phyloP scores from a whole-genome alignment of 192 early-diverging fungal genomes.

The Backusella circina region DNA sequence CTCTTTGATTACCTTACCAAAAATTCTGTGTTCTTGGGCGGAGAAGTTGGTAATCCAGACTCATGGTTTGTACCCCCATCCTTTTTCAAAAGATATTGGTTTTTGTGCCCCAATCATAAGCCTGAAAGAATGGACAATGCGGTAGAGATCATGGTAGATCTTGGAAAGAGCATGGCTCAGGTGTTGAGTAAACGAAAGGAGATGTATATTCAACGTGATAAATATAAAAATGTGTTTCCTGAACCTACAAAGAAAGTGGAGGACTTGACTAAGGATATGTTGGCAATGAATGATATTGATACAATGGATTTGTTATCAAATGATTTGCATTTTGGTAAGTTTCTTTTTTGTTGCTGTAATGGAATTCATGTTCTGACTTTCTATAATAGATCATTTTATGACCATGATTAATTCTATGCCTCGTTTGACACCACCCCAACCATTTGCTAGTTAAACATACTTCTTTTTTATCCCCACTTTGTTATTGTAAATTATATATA shows the following conservation, averaged over 20 bases:
- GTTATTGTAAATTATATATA: slow-evolving; percentile 1
- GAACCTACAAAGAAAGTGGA: neutral
- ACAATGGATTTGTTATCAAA: slow-evolving; percentile 1
- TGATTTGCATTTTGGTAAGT: slow-evolving; percentile 1
- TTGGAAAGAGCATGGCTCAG: slow-evolving; percentile 13
- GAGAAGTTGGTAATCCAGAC: slow-evolving; percentile 27
- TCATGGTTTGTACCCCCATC: slow-evolving; percentile 27
- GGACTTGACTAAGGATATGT: neutral
- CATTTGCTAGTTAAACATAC: neutral
- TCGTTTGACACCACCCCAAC: neutral
- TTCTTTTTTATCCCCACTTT: neutral
- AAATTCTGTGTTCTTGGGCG: slow-evolving; percentile 18
- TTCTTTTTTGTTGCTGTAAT: neutral
- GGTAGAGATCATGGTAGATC: slow-evolving; percentile 13
- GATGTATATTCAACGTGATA: slow-evolving; percentile 1
- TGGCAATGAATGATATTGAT: neutral
- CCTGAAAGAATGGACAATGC: slow-evolving; percentile 23
- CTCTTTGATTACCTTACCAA: slow-evolving; percentile 14
- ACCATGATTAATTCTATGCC: neutral
- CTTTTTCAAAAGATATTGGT: slow-evolving; percentile 28
- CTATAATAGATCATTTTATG: slow-evolving; percentile 3
- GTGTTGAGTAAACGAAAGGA: neutral
- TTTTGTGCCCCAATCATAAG: slow-evolving; percentile 26
- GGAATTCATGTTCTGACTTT: neutral
- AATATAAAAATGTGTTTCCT: neutral